phyloP scores from a whole-genome alignment of 2,329 filamentous ascomycete genomes.

The Xylariaceae sp. region DNA sequence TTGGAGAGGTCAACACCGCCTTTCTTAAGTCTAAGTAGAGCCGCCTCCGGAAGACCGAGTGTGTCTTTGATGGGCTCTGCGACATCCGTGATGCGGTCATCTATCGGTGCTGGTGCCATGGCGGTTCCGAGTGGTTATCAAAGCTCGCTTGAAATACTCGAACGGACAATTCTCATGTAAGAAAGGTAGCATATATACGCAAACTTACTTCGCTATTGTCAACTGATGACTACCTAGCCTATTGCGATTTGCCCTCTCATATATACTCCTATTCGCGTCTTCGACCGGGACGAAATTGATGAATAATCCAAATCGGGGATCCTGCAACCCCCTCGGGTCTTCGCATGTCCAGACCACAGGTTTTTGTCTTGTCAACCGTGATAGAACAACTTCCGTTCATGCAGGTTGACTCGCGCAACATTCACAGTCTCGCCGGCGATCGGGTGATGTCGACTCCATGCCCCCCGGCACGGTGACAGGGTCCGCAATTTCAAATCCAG shows the following conservation, averaged over 20 bases:
- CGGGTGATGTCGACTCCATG: neutral
- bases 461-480: conserved; percentile 2
- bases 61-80: conserved; percentile 60
- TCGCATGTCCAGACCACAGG: neutral
- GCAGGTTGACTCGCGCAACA: conserved; percentile 7
- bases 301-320: conserved; percentile 7
- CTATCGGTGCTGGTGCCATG: conserved; percentile 56
- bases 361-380: no score
- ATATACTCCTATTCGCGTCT: neutral
- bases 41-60: conserved; percentile 55
- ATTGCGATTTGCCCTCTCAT: conserved; percentile 4
- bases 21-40: conserved; percentile 59
- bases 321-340: neutral
- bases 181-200: no score
- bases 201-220: no score
- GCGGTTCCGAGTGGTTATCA: neutral
- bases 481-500: neutral
- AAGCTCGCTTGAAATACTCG: no score
- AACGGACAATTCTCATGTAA: no score
- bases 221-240: neutral
- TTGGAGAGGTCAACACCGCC: conserved; percentile 65
- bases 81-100: conserved; percentile 60
- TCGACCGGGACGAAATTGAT: conserved; percentile 4
- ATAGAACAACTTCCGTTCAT: neutral
- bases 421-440: neutral